Evolutionary conservation across 2,329 filamentous ascomycete species (phyloP).

Genomic region (Trichoderma pleuroti): DNA sequence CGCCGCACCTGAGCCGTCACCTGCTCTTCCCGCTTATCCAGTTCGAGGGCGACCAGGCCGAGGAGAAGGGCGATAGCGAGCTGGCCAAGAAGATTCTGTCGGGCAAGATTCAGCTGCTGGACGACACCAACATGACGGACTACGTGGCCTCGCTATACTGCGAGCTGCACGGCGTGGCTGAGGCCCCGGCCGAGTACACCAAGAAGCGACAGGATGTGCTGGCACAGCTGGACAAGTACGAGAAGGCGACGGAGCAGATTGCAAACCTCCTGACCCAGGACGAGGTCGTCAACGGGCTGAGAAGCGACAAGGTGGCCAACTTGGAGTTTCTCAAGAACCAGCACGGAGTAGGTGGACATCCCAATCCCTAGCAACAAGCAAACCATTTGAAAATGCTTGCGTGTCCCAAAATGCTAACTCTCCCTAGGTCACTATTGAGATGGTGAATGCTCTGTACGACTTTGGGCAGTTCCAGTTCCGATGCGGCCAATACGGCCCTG

Average conservation of each 20-base stretch:
- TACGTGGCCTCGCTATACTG: conserved; percentile 91
- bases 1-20: conserved; percentile 90
- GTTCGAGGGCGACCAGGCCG: conserved; percentile 79
- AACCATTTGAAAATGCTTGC: background rate
- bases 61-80: conserved; percentile 62
- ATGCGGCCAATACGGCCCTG: conserved; percentile 88
- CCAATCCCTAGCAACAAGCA: conserved; percentile 16
- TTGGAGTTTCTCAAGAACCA: conserved; percentile 97
- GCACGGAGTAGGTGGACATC: conserved; percentile 66
- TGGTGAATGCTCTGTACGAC: conserved; percentile 94
- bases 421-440: conserved; percentile 75
- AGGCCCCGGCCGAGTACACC: conserved; percentile 78
- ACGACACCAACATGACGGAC: conserved; percentile 98
- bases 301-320: conserved; percentile 97
- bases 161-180: conserved; percentile 76
- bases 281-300: conserved; percentile 83
- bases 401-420: background rate
- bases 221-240: conserved; percentile 74
- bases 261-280: conserved; percentile 81
- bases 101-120: conserved; percentile 89
- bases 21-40: conserved; percentile 95
- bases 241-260: conserved; percentile 86
- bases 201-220: conserved; percentile 88
- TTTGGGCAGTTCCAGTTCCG: conserved; percentile 98
- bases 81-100: conserved; percentile 69